Conservation (phyloP, 2,329 filamentous ascomycete species). For the Colletotrichum sp. region DNA sequence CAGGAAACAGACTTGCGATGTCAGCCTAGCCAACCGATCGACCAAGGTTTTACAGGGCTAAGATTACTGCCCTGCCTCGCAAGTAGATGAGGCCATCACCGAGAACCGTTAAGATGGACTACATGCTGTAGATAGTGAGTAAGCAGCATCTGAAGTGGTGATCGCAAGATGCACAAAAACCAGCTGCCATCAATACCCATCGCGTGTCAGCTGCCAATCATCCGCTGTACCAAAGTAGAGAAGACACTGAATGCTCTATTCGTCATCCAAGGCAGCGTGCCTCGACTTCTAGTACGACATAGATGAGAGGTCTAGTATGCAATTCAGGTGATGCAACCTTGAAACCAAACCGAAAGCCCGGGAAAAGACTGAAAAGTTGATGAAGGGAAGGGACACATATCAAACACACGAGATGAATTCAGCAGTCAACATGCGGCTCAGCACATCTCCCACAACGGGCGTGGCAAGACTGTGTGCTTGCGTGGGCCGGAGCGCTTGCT, state of each 20-base stretch:
- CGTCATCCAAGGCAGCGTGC: background rate
- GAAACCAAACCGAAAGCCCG: background rate
- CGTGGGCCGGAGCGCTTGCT: conserved; percentile 26
- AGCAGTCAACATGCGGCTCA: conserved; percentile 29
- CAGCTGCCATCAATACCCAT: too few species aligned
- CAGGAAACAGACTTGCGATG: fast-evolving
- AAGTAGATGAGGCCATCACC: too few species aligned
- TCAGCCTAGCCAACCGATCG: too few species aligned
- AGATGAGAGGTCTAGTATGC: background rate
- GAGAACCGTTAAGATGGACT: too few species aligned
- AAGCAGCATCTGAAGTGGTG: too few species aligned
- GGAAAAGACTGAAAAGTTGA: background rate
- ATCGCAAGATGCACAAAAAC: too few species aligned
- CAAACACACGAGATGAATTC: background rate
- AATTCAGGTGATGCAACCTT: background rate
- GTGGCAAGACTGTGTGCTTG: conserved; percentile 50
- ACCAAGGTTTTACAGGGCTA: too few species aligned
- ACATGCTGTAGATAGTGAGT: too few species aligned
- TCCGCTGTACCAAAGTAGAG: background rate
- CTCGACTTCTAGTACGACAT: background rate
- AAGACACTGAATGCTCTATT: background rate
- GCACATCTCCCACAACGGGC: conserved; percentile 68
- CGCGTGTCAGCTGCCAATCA: too few species aligned
- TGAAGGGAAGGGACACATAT: background rate
- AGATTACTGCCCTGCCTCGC: too few species aligned